phyloP scores from a whole-genome alignment of 495 filamentous ascomycete genomes.

The Aspergillus ellipticus region DNA sequence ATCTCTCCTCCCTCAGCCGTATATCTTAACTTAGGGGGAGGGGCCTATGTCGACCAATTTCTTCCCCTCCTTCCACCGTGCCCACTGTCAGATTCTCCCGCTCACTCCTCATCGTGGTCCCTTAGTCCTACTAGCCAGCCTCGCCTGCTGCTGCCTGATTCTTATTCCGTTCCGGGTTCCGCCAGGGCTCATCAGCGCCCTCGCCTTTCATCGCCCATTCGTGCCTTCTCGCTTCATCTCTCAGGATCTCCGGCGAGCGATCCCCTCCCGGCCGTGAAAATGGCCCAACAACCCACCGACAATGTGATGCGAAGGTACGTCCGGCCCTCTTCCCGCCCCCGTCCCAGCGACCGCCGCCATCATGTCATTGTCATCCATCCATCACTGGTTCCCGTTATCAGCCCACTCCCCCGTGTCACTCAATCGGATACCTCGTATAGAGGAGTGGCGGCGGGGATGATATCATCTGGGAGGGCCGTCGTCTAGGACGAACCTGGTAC shows the following conservation, averaged over 20 bases:
- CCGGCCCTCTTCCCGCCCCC: conserved; percentile 4
- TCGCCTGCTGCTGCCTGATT: background rate
- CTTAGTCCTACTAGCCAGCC: background rate
- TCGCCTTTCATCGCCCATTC: conserved; percentile 5
- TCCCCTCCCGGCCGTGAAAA: conserved; percentile 24
- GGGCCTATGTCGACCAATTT: background rate
- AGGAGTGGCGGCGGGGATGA: background rate
- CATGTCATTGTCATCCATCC: background rate
- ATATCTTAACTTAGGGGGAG: conserved; percentile 3
- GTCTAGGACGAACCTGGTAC: background rate
- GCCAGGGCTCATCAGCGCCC: conserved; percentile 7
- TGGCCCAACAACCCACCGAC: conserved; percentile 59
- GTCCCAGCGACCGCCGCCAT: background rate
- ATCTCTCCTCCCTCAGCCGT: background rate
- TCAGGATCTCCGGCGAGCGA: conserved; percentile 1
- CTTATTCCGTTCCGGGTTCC: conserved; percentile 2
- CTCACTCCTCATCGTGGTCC: background rate
- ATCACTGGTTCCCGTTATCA: background rate
- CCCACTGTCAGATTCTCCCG: no score
- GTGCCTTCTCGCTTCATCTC: conserved; percentile 9
- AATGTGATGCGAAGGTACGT: conserved; percentile 74
- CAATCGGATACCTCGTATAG: background rate
- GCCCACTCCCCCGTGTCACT: background rate
- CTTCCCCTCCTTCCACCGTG: background rate
- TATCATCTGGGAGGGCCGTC: background rate